Evolutionary conservation across 192 early-diverging fungal species (phyloP).

Genomic region (Chytriomyces sp.): DNA sequence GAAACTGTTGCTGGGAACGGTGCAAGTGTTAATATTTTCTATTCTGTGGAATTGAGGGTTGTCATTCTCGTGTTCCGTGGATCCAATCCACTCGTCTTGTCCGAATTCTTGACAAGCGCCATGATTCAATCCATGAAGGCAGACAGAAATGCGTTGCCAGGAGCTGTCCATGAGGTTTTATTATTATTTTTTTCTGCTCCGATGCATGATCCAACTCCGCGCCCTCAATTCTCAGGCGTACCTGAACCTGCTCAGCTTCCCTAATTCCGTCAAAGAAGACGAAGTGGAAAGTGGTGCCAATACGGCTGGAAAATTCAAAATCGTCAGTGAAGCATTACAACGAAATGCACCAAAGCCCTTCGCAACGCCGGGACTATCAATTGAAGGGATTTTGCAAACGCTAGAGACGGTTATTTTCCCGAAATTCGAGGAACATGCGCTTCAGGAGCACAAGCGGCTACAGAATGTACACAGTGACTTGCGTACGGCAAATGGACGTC

Average conservation of each 20-base stretch:
- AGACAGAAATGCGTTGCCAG: slow-evolving; percentile 14
- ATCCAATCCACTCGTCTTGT: slow-evolving; percentile 20
- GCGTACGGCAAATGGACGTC: no score
- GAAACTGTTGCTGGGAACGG: slow-evolving; percentile 4
- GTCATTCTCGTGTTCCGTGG: slow-evolving; percentile 19
- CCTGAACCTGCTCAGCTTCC: slow-evolving; percentile 16
- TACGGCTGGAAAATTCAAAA: not conserved
- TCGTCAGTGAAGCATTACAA: not conserved
- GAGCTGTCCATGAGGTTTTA: slow-evolving; percentile 24
- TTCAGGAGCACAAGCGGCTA: not conserved
- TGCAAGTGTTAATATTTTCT: slow-evolving; percentile 11
- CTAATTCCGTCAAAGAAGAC: not conserved
- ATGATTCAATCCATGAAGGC: slow-evolving; percentile 1
- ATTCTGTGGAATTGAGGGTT: slow-evolving; percentile 20
- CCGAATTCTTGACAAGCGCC: slow-evolving; percentile 23
- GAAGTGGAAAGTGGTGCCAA: not conserved
- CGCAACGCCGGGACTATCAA: not conserved
- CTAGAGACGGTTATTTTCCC: slow-evolving; percentile 1
- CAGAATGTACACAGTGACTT: no score
- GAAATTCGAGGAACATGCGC: not conserved
- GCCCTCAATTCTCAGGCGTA: slow-evolving; percentile 25
- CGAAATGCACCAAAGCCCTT: not conserved
- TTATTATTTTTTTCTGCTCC: not conserved
- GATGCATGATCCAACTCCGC: not conserved
- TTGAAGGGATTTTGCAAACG: not conserved